Evolutionary conservation across 2,329 filamentous ascomycete species (phyloP).

Genomic region (Aspergillus japonicus): DNA sequence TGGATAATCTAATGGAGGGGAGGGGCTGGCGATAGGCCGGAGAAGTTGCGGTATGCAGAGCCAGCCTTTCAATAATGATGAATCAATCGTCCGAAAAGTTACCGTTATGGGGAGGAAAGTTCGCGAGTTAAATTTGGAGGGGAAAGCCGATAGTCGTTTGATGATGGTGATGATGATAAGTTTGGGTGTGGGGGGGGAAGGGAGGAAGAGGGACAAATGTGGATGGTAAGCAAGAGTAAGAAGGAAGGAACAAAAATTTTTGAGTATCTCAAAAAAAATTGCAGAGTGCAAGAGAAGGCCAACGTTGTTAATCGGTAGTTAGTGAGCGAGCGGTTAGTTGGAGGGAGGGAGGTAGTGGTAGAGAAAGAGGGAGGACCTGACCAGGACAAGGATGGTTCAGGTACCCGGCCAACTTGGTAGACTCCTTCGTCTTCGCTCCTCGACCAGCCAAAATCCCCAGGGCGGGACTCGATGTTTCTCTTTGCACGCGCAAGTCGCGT

Average conservation of each 20-base stretch:
- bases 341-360: neutral
- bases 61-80: slow-evolving; percentile 16
- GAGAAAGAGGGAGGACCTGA: neutral
- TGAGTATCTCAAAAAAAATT: slow-evolving; percentile 7
- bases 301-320: neutral
- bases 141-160: neutral
- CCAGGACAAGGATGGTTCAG: slow-evolving; percentile 1
- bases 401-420: slow-evolving; percentile 8
- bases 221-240: neutral
- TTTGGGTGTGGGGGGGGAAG: neutral
- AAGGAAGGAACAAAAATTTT: slow-evolving; percentile 14
- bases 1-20: slow-evolving; percentile 11
- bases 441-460: slow-evolving; percentile 15
- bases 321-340: neutral
- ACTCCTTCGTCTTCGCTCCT: slow-evolving; percentile 7
- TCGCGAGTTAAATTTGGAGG: slow-evolving; percentile 7
- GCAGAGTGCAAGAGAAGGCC: neutral
- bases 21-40: slow-evolving; percentile 17
- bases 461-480: slow-evolving; percentile 22
- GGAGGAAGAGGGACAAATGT: neutral
- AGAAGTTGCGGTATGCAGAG: slow-evolving; percentile 29
- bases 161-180: slow-evolving; percentile 4
- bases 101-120: slow-evolving; percentile 19
- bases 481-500: slow-evolving; percentile 29
- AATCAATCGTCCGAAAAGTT: slow-evolving; percentile 23